phyloP scores from a whole-genome alignment of 2,329 filamentous ascomycete species.

The Amauroascus verrucosus region DNA sequence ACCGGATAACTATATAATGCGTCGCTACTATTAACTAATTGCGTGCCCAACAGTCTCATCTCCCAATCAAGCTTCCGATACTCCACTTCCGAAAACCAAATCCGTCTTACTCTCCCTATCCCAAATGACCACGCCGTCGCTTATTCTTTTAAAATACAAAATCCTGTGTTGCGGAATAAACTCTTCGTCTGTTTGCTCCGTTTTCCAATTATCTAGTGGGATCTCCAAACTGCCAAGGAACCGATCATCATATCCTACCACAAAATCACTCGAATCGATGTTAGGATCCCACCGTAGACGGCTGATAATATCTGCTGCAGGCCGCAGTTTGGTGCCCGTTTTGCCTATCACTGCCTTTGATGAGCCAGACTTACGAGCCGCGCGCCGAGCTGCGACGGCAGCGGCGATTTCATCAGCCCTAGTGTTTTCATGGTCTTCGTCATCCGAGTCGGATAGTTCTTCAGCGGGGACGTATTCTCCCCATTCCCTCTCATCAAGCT shows the following conservation, averaged over 20 bases:
- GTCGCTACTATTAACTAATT: too few species aligned
- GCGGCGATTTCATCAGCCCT: slow-evolving; percentile 7
- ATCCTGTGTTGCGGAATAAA: slow-evolving; percentile 49
- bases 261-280: slow-evolving; percentile 37
- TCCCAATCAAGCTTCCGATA: neutral
- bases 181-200: slow-evolving; percentile 45
- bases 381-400: neutral
- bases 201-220: slow-evolving; percentile 42
- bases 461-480: slow-evolving; percentile 8
- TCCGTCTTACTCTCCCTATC: slow-evolving; percentile 41
- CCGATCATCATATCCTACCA: slow-evolving; percentile 46
- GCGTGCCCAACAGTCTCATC: neutral
- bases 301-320: slow-evolving; percentile 37
- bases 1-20: too few species aligned
- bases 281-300: slow-evolving; percentile 43
- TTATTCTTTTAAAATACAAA: slow-evolving; percentile 38
- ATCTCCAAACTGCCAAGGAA: slow-evolving; percentile 43
- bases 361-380: neutral
- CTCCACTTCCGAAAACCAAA: slow-evolving; percentile 39
- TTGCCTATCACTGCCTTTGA: neutral
- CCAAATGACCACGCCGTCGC: slow-evolving; percentile 39
- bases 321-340: slow-evolving; percentile 13
- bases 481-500: slow-evolving; percentile 17
- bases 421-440: slow-evolving; percentile 11
- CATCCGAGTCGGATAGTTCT: slow-evolving; percentile 12